Percentiles rank a stretch among this genome's conserved stretches.
phyloP scores from a whole-genome alignment of 1,139 yeast genomes.

The Geotrichum bryndzae region DNA sequence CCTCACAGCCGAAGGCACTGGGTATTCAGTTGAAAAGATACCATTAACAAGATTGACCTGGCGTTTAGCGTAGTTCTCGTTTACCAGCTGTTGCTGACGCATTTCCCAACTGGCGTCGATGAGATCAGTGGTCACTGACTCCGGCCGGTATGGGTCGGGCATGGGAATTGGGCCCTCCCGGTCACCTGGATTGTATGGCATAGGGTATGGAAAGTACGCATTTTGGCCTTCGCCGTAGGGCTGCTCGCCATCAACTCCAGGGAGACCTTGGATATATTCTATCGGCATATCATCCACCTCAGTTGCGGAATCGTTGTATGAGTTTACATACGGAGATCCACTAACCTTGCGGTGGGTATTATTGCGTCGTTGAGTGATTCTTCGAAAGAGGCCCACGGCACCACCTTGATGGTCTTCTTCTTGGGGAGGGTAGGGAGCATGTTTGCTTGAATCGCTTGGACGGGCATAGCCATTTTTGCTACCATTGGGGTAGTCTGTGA shows the following conservation, averaged over 20 bases:
- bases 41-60: slow-evolving; percentile 65
- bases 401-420: slow-evolving; percentile 6
- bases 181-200: slow-evolving; percentile 18
- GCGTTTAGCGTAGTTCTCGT: slow-evolving; percentile 56
- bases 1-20: slow-evolving; percentile 62
- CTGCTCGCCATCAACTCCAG: background rate
- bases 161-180: slow-evolving; percentile 19
- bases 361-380: slow-evolving; percentile 9
- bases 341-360: slow-evolving; percentile 1
- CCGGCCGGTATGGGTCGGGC: slow-evolving; percentile 13
- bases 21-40: slow-evolving; percentile 67
- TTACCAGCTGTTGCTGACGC: slow-evolving; percentile 38
- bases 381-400: slow-evolving; percentile 4
- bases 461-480: slow-evolving; percentile 2
- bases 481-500: slow-evolving; percentile 12
- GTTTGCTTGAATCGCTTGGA: background rate
- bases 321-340: background rate
- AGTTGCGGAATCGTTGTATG: background rate
- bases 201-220: slow-evolving; percentile 14
- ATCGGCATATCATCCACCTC: slow-evolving; percentile 3
- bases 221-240: background rate
- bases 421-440: slow-evolving; percentile 5
- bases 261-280: slow-evolving; percentile 3
- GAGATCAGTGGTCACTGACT: slow-evolving; percentile 8
- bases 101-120: slow-evolving; percentile 20